phyloP scores from a whole-genome alignment of 352 stramenopile genomes.

The Phytophthora sojae region DNA sequence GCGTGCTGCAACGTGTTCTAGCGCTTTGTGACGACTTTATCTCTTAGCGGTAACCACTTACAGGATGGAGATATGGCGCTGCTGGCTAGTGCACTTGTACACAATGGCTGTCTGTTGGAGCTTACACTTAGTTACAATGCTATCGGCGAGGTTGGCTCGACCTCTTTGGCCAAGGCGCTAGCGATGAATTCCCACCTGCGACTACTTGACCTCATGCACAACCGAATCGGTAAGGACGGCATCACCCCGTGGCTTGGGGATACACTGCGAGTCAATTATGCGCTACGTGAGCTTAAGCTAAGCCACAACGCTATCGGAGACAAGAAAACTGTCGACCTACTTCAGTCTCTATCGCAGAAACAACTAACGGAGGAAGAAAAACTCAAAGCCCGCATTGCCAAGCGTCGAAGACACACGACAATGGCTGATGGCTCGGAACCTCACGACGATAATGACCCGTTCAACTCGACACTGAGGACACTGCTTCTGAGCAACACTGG shows the following conservation, averaged over 20 bases:
- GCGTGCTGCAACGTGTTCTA: conserved; percentile 19
- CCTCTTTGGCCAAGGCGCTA: conserved; percentile 59
- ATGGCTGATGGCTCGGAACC: conserved; percentile 18
- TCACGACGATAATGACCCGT: conserved; percentile 39
- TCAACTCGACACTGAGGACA: conserved; percentile 68
- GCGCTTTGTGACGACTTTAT: conserved; percentile 65
- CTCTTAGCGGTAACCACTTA: conserved; percentile 74
- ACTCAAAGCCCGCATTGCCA: conserved; percentile 60
- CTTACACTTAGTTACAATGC: conserved; percentile 81
- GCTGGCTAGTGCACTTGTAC: conserved; percentile 57
- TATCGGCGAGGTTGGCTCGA: conserved; percentile 61
- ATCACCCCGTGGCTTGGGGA: conserved; percentile 69
- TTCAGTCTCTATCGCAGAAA: conserved; percentile 54
- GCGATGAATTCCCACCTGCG: conserved; percentile 47
- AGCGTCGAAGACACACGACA: conserved; percentile 30
- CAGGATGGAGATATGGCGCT: conserved; percentile 60
- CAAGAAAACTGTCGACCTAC: conserved; percentile 56
- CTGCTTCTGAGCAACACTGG: conserved; percentile 69
- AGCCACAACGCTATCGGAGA: conserved; percentile 77
- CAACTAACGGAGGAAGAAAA: conserved; percentile 54
- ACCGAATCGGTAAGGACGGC: conserved; percentile 66
- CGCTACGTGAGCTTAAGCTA: conserved; percentile 63
- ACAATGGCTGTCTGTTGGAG: conserved; percentile 58
- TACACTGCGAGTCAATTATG: conserved; percentile 57
- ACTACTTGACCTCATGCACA: conserved; percentile 73